Conservation (phyloP, 2,329 filamentous ascomycete genomes). For the Pseudogymnoascus destructans region DNA sequence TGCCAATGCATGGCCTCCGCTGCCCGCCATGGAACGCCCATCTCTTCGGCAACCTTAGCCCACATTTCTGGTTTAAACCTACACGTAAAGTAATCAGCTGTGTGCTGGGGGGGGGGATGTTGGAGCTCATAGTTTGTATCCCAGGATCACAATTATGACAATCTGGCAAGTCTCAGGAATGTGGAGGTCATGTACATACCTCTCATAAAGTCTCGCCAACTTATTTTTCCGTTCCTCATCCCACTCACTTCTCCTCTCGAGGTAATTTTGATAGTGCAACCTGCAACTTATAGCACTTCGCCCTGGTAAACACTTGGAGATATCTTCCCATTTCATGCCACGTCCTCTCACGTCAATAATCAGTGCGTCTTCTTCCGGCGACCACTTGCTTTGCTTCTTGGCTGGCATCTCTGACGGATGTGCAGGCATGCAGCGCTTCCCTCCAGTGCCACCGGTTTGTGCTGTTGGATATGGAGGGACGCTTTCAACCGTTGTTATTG, state of each 20-base stretch:
- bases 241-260: slow-evolving; percentile 87
- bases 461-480: slow-evolving; percentile 19
- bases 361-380: slow-evolving; percentile 77
- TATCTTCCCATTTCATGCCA: slow-evolving; percentile 98
- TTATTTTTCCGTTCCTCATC: slow-evolving; percentile 97
- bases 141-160: neutral
- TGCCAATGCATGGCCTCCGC: slow-evolving; percentile 99
- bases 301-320: slow-evolving; percentile 79
- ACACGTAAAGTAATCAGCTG: slow-evolving; percentile 14
- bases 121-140: neutral
- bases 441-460: slow-evolving; percentile 19
- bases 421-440: slow-evolving; percentile 39
- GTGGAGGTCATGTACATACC: slow-evolving; percentile 42
- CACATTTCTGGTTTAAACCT: slow-evolving; percentile 99
- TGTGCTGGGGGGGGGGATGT: neutral
- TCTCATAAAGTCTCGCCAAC: slow-evolving; percentile 84
- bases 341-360: slow-evolving; percentile 84
- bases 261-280: slow-evolving; percentile 92
- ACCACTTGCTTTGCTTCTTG: slow-evolving; percentile 97
- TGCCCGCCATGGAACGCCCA: slow-evolving; percentile 88
- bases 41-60: slow-evolving; percentile 88
- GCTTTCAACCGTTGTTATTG: slow-evolving; percentile 21
- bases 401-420: slow-evolving; percentile 55
- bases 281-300: slow-evolving; percentile 89
- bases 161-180: neutral